These are phyloP conservation scores for Orbilia blumenaviensis DNA, from an alignment of 2,329 filamentous ascomycete genomes.

Conservation along the genomic window DNA sequence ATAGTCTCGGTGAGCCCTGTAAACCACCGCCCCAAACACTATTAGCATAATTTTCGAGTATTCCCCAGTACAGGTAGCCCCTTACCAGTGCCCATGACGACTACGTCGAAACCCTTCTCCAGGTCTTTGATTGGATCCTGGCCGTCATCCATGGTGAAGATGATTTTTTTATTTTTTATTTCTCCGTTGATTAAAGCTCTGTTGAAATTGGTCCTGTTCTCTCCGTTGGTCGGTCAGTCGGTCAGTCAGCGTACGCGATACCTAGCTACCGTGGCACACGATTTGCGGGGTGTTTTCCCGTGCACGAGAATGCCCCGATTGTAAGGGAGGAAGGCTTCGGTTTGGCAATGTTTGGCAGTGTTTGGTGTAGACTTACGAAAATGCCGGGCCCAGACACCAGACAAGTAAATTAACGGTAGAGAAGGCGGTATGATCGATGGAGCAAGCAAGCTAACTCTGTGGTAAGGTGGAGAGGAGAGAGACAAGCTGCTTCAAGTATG, in stretches of 20 bases:
- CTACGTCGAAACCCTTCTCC: slow-evolving; percentile 96
- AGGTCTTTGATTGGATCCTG: slow-evolving; percentile 64
- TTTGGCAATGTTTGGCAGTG: not conserved
- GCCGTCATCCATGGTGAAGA: slow-evolving; percentile 27
- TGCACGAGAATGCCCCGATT: too few species aligned
- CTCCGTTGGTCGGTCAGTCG: not conserved
- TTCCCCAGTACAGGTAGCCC: slow-evolving; percentile 51
- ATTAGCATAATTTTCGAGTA: too few species aligned
- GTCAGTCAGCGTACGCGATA: not conserved
- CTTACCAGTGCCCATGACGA: slow-evolving; percentile 96
- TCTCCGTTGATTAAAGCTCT: too few species aligned
- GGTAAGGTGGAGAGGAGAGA: slow-evolving; percentile 5
- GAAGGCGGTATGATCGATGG: not conserved
- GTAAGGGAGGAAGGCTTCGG: not conserved
- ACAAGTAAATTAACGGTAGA: not conserved
- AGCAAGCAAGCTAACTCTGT: slow-evolving; percentile 12
- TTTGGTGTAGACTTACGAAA: not conserved
- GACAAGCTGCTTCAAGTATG: not conserved
- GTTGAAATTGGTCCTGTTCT: not conserved
- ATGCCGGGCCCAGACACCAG: not conserved
- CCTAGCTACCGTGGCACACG: too few species aligned
- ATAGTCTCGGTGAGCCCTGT: slow-evolving; percentile 62
- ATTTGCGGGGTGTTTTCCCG: not conserved
- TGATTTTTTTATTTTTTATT: too few species aligned
- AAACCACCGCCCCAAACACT: too few species aligned